Evolutionary conservation across 805 yeast species (phyloP).

Genomic region (Kodamaea leandrae): DNA sequence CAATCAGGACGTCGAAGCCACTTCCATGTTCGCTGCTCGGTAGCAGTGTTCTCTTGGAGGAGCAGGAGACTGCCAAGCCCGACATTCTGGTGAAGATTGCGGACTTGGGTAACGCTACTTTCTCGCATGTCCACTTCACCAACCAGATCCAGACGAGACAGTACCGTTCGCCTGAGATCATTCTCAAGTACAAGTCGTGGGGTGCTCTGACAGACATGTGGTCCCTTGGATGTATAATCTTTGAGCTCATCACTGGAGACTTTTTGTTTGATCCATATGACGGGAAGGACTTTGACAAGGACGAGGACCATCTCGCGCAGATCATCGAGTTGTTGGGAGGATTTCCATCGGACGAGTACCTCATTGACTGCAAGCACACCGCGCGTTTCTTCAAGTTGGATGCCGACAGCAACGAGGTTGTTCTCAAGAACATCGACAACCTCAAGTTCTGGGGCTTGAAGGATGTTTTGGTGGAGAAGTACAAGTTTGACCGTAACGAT

Average conservation of each 20-base stretch:
- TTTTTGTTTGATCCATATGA: conserved; percentile 59
- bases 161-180: conserved; percentile 80
- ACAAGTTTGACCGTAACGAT: conserved; percentile 39
- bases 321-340: conserved; percentile 52
- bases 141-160: conserved; percentile 90
- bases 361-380: conserved; percentile 38
- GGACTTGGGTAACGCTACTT: conserved; percentile 91
- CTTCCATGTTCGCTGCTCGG: conserved; percentile 21
- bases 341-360: conserved; percentile 40
- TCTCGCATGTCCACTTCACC: conserved; percentile 76
- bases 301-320: conserved; percentile 64
- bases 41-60: conserved; percentile 10
- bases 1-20: conserved; percentile 48
- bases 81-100: conserved; percentile 64
- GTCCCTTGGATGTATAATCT: conserved; percentile 58
- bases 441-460: conserved; percentile 52
- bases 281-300: conserved; percentile 46
- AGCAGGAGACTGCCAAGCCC: conserved; percentile 3
- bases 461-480: conserved; percentile 49
- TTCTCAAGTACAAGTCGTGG: conserved; percentile 44
- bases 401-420: conserved; percentile 21
- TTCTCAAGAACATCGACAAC: conserved; percentile 44
- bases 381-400: conserved; percentile 40
- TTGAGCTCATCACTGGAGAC: conserved; percentile 61
- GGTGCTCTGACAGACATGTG: conserved; percentile 63